Evolutionary conservation across 108 stramenopile species (phyloP).

Genomic region (Aurantiochytrium sp.): DNA sequence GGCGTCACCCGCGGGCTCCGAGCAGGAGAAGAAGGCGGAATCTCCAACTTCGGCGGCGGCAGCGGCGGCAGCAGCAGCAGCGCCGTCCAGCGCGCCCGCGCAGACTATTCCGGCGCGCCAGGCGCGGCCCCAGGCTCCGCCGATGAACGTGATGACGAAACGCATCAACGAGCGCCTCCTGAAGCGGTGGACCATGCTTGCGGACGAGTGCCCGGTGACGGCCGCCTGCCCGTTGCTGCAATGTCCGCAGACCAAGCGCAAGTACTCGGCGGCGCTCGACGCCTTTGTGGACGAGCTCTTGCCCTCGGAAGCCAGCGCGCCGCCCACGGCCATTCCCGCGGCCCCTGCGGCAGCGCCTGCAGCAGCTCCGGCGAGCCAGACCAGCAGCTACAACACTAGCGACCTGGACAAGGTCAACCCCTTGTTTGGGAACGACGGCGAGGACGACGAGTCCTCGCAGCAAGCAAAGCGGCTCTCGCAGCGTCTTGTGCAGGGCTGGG

Average conservation of each 20-base stretch:
- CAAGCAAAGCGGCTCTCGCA: slow-evolving; percentile 22
- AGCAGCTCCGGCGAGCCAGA: not conserved
- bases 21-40: too few relatives aligned
- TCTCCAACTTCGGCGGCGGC: too few relatives aligned
- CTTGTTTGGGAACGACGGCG: not conserved
- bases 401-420: not conserved
- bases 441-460: not conserved
- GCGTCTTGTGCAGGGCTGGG: slow-evolving; percentile 13
- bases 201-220: slow-evolving; percentile 12
- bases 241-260: not conserved
- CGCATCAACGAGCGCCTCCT: not conserved
- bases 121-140: not conserved
- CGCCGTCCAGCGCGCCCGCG: not conserved
- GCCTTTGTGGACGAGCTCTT: not conserved
- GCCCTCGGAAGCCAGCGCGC: not conserved
- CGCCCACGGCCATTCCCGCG: not conserved
- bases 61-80: too few relatives aligned
- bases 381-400: not conserved
- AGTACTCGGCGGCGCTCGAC: not conserved
- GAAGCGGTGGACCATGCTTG: slow-evolving; percentile 12
- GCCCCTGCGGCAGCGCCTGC: not conserved
- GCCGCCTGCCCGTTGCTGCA: not conserved
- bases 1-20: too few relatives aligned
- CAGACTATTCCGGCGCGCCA: not conserved
- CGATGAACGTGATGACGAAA: not conserved